phyloP scores from a whole-genome alignment of 2,329 filamentous ascomycete species.

The Diplocarpon rosae region DNA sequence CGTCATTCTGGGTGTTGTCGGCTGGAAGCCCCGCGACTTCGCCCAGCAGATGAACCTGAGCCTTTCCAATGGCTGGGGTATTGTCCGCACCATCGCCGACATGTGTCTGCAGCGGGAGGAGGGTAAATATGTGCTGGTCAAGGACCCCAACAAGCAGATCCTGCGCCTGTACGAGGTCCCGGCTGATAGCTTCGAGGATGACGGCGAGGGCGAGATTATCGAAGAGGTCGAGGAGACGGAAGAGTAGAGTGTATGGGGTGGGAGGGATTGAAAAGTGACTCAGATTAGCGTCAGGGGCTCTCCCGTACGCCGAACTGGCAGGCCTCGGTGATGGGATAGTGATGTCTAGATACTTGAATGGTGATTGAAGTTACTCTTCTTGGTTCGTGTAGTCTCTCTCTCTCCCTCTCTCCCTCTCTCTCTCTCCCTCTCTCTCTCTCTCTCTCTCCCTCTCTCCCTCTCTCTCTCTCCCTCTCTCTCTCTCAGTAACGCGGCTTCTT shows the following conservation, averaged over 20 bases:
- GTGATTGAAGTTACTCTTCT: background rate
- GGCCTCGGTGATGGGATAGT: background rate
- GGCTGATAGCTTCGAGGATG: conserved; percentile 78
- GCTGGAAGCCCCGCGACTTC: conserved; percentile 97
- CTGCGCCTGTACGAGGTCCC: conserved; percentile 90
- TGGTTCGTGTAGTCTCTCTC: background rate
- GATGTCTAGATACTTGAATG: conserved; percentile 4
- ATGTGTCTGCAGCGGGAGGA: conserved; percentile 73
- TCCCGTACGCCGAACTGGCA: background rate
- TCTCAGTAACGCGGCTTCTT: too few relatives aligned
- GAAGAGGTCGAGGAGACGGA: conserved; percentile 24
- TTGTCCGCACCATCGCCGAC: conserved; percentile 94
- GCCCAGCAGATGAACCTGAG: conserved; percentile 97
- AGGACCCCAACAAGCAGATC: conserved; percentile 95
- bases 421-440: too few relatives aligned
- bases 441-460: too few relatives aligned
- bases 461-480: too few relatives aligned
- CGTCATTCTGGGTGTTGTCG: conserved; percentile 87
- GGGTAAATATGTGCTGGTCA: conserved; percentile 70
- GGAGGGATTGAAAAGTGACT: background rate
- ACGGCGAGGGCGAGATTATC: conserved; percentile 47
- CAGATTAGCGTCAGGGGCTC: too few relatives aligned
- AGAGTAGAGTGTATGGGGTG: conserved; percentile 13
- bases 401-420: too few relatives aligned
- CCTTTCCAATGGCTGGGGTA: conserved; percentile 95